phyloP scores from a whole-genome alignment of 2,329 filamentous ascomycete species.

The Aspergillus costaricaensis region DNA sequence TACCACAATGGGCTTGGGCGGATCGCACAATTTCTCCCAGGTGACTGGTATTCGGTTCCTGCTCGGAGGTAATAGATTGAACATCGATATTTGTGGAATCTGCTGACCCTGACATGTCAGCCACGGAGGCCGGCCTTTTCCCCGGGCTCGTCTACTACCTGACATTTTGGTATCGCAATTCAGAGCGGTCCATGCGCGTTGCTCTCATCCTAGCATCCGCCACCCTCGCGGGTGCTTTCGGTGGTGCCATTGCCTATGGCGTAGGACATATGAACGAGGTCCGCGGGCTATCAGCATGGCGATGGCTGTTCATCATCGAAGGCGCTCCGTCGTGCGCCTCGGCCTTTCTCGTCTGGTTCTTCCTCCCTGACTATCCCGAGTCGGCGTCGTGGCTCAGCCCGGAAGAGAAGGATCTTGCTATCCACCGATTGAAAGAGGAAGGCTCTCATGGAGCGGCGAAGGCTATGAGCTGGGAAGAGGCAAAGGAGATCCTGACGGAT shows the following conservation, averaged over 20 bases:
- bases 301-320: constrained; percentile 53
- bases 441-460: constrained; percentile 38
- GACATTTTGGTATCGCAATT: constrained; percentile 58
- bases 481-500: constrained; percentile 51
- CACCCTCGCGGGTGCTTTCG: constrained; percentile 58
- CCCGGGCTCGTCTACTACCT: constrained; percentile 52
- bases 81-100: neutral
- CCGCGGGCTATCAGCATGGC: constrained; percentile 44
- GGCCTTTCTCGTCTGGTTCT: constrained; percentile 47
- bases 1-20: constrained; percentile 52
- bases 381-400: constrained; percentile 48
- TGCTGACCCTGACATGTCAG: constrained; percentile 13
- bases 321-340: constrained; percentile 42
- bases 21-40: constrained; percentile 44
- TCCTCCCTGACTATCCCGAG: constrained; percentile 54
- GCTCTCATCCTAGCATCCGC: constrained; percentile 57
- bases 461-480: constrained; percentile 52
- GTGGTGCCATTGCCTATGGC: constrained; percentile 58
- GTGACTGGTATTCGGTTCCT: constrained; percentile 52
- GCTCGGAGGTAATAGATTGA: constrained; percentile 37
- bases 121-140: constrained; percentile 55
- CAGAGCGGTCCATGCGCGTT: constrained; percentile 61
- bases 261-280: constrained; percentile 43
- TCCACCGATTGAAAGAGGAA: constrained; percentile 44
- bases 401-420: constrained; percentile 48